Percentiles rank a stretch among this genome's conserved stretches.
These are phyloP conservation scores for Apiospora pterosperma DNA, from an alignment of 2,329 filamentous ascomycete species.

Conservation along the genomic window DNA sequence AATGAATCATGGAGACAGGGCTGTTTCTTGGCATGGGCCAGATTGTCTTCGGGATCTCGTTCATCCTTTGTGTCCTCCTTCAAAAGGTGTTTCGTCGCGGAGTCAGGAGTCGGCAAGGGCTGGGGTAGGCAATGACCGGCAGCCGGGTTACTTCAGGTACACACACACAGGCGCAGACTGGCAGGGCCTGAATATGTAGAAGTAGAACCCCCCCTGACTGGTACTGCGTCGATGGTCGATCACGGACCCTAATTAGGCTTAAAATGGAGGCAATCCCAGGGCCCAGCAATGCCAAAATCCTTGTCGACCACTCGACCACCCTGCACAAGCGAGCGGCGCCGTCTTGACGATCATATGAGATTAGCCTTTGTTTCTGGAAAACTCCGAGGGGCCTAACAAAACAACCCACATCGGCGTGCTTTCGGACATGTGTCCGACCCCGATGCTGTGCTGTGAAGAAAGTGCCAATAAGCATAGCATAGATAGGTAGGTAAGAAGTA, in stretches of 20 bases:
- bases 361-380: constrained; percentile 21
- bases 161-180: constrained; percentile 8
- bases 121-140: not conserved
- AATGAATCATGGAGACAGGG: not conserved
- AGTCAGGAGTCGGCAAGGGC: constrained; percentile 3
- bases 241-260: constrained; percentile 16
- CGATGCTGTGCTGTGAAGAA: not conserved
- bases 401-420: constrained; percentile 1
- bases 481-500: too few species aligned
- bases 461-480: not conserved
- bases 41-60: constrained; percentile 5
- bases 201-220: constrained; percentile 10
- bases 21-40: not conserved
- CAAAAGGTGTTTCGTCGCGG: constrained; percentile 5
- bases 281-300: constrained; percentile 16
- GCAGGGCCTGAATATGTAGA: constrained; percentile 13
- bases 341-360: constrained; percentile 25
- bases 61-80: constrained; percentile 3
- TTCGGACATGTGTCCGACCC: not conserved
- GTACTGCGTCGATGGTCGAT: constrained; percentile 20
- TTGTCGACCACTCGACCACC: constrained; percentile 16
- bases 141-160: not conserved
- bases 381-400: constrained; percentile 4
- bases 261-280: not conserved
- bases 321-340: constrained; percentile 22